These are phyloP conservation scores for Leptosphaerulina australis DNA, from an alignment of 2,329 filamentous ascomycete genomes.

Conservation along the genomic window DNA sequence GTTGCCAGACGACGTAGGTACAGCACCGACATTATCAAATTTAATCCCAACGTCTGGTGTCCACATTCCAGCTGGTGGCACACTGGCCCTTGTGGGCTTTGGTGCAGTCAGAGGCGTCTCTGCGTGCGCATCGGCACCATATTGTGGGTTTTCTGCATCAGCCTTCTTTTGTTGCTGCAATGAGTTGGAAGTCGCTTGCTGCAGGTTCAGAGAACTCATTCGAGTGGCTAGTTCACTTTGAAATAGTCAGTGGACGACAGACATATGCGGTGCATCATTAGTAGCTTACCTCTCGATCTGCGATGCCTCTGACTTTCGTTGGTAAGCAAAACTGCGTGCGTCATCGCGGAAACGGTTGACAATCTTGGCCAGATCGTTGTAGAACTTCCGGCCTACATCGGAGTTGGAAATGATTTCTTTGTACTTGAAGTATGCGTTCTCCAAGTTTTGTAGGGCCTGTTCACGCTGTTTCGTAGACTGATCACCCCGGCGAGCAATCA, in stretches of 20 bases:
- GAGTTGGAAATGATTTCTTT: conserved; percentile 94
- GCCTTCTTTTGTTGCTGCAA: conserved; percentile 54
- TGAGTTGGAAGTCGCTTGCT: conserved; percentile 49
- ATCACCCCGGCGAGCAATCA: conserved; percentile 71
- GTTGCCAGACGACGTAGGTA: conserved; percentile 40
- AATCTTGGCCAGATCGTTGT: conserved; percentile 91
- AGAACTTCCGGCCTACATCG: conserved; percentile 91
- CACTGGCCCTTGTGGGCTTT: conserved; percentile 49
- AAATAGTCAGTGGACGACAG: conserved; percentile 15
- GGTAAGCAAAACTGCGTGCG: conserved; percentile 76
- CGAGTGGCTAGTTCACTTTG: conserved; percentile 62
- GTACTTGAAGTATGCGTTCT: conserved; percentile 93
- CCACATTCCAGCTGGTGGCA: conserved; percentile 66
- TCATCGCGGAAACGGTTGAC: conserved; percentile 85
- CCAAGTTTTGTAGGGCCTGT: conserved; percentile 81
- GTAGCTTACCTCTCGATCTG: conserved; percentile 72
- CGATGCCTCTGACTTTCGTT: conserved; percentile 79
- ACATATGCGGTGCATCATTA: neutral
- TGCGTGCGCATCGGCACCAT: conserved; percentile 54
- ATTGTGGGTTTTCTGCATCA: conserved; percentile 65
- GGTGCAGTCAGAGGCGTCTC: conserved; percentile 62
- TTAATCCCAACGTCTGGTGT: conserved; percentile 80
- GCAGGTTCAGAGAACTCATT: conserved; percentile 64
- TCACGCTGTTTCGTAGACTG: conserved; percentile 76
- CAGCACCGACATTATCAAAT: conserved; percentile 66